Evolutionary conservation across 768 basidiomycete genomes (phyloP).

Genomic region (Tulasnella sp.): DNA sequence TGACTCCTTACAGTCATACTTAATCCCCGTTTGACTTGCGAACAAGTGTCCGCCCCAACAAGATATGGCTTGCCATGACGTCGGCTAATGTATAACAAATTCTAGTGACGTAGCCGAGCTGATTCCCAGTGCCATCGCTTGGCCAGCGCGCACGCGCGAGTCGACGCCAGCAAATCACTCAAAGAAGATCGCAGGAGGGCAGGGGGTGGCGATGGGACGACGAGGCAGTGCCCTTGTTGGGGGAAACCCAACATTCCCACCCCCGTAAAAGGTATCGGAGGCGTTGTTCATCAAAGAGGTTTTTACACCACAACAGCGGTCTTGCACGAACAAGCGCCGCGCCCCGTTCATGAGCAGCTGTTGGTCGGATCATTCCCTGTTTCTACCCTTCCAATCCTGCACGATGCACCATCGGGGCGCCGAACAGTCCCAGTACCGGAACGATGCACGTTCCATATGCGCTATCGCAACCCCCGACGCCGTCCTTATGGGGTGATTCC

Average conservation of each 20-base stretch:
- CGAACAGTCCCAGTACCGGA: background rate
- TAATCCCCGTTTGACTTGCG: background rate
- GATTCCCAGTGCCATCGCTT: conserved; percentile 7
- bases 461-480: background rate
- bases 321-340: background rate
- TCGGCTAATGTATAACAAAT: background rate
- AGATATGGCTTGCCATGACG: background rate
- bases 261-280: background rate
- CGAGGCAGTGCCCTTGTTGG: background rate
- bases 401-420: conserved; percentile 5
- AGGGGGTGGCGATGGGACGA: background rate
- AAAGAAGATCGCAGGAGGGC: background rate
- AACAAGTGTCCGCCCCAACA: background rate
- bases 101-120: background rate
- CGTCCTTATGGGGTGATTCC: background rate
- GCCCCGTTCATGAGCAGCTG: background rate
- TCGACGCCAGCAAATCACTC: background rate
- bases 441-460: background rate
- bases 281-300: background rate
- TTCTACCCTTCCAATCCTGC: background rate
- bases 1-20: background rate
- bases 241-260: background rate
- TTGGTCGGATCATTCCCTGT: background rate
- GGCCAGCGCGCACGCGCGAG: background rate
- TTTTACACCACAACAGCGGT: background rate